Evolutionary conservation across 139 green algal species (phyloP).

Genomic region (Chara braunii): DNA sequence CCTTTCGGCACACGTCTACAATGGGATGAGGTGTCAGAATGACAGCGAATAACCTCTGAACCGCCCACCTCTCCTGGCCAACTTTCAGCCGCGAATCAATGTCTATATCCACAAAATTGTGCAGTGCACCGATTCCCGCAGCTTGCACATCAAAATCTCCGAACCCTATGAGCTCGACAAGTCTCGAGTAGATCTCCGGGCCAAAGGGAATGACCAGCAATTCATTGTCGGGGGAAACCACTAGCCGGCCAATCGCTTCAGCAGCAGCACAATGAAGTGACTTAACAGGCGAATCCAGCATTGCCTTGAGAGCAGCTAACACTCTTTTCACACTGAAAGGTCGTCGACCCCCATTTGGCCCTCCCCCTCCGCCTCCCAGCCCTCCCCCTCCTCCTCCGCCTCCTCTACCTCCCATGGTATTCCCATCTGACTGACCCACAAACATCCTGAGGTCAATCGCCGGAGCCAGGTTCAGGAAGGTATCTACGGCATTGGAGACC

Average conservation of each 20-base stretch:
- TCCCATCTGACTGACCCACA: conserved; percentile 5
- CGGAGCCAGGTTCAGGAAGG: conserved; percentile 12
- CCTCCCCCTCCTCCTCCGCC: neutral
- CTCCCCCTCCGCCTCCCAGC: neutral
- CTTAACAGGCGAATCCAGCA: conserved; percentile 1
- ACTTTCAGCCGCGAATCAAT: neutral
- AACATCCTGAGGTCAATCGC: conserved; percentile 9
- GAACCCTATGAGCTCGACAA: neutral
- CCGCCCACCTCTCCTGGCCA: neutral
- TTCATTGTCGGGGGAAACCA: conserved; percentile 12
- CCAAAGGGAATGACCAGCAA: neutral
- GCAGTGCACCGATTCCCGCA: neutral
- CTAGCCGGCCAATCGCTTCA: neutral
- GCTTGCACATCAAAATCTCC: conserved; percentile 5
- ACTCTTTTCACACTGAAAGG: conserved; percentile 1
- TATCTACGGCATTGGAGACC: conserved; percentile 24
- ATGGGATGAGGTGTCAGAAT: neutral
- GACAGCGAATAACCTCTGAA: neutral
- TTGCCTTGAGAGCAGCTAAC: neutral
- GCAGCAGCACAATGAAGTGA: neutral
- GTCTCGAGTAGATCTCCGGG: neutral
- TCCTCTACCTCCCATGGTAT: neutral
- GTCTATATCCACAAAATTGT: neutral
- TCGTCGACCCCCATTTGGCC: neutral
- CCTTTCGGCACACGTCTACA: conserved; percentile 15